Percentiles rank a stretch among this genome's conserved stretches.
phyloP scores from a whole-genome alignment of 148 eudicot species.

The Rhododendron vialii region DNA sequence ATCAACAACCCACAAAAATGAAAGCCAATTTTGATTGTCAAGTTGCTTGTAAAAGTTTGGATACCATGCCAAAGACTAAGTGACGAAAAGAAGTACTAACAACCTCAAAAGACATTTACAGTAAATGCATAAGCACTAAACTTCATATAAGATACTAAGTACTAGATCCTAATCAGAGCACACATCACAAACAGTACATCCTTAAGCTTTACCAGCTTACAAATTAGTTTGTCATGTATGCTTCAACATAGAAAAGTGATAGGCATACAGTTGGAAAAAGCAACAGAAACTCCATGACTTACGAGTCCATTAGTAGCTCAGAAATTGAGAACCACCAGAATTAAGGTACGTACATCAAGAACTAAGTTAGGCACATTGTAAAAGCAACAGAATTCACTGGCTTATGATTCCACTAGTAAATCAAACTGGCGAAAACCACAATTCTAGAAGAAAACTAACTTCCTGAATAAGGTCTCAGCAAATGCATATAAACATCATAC shows the following conservation, averaged over 20 bases:
- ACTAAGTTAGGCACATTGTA: background rate
- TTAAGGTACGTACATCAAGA: background rate
- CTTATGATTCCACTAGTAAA: background rate
- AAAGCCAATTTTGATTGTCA: background rate
- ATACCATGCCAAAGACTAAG: background rate
- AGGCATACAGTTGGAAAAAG: background rate
- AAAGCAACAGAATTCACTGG: background rate
- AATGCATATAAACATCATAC: constrained; percentile 28
- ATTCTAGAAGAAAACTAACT: background rate
- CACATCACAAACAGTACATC: background rate
- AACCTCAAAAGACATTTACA: background rate
- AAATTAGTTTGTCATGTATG: background rate
- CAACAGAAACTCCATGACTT: background rate
- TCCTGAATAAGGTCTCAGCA: background rate
- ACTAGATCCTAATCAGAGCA: background rate
- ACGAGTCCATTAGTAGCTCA: background rate
- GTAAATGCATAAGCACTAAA: background rate
- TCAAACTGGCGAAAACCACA: background rate
- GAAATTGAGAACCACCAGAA: background rate
- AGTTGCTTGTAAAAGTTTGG: background rate
- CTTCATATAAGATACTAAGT: background rate
- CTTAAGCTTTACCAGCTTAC: background rate
- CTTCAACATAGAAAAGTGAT: background rate
- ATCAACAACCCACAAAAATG: background rate
- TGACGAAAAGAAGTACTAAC: background rate